A percentile compares a stretch with the other conserved stretches of the same genome.
Evolutionary conservation across 805 yeast species (phyloP).

Genomic region (Danielia reshetovae): DNA sequence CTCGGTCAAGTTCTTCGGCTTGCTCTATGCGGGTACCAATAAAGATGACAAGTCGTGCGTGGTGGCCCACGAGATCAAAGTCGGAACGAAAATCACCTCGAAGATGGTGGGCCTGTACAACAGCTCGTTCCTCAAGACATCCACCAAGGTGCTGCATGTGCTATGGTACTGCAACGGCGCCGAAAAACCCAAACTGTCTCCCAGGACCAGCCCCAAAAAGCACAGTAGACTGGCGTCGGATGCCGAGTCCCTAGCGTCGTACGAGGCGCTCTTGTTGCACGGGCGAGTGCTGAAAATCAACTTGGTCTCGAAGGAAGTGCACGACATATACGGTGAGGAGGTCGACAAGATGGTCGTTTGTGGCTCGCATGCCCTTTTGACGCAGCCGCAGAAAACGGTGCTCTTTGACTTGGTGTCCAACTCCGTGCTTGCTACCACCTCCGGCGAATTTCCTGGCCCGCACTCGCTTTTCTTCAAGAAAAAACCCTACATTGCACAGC

Average conservation of each 20-base stretch:
- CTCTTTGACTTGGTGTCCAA: constrained; percentile 1
- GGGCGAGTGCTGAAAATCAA: not conserved
- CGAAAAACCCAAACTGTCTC: not conserved
- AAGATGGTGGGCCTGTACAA: not conserved
- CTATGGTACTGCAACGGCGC: not conserved
- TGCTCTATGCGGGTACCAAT: not conserved
- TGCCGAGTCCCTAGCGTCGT: not conserved
- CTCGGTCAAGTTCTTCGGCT: not conserved
- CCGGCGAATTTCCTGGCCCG: not conserved
- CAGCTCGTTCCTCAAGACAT: not conserved
- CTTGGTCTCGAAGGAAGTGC: not conserved
- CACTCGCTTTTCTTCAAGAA: not conserved
- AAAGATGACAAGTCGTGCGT: not conserved
- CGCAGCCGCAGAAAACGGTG: not conserved
- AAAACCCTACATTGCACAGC: constrained; percentile 1
- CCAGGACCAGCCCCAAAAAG: no score
- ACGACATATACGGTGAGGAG: not conserved
- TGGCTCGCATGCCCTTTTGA: constrained; percentile 1
- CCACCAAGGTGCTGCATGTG: not conserved
- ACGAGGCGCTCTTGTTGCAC: not conserved
- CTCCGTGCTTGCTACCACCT: not conserved
- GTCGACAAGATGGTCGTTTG: not conserved
- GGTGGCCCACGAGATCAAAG: not conserved
- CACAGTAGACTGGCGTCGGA: not conserved
- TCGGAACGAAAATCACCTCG: not conserved